Conservation (phyloP, 768 basidiomycete genomes). For the Mycena vitilis region DNA sequence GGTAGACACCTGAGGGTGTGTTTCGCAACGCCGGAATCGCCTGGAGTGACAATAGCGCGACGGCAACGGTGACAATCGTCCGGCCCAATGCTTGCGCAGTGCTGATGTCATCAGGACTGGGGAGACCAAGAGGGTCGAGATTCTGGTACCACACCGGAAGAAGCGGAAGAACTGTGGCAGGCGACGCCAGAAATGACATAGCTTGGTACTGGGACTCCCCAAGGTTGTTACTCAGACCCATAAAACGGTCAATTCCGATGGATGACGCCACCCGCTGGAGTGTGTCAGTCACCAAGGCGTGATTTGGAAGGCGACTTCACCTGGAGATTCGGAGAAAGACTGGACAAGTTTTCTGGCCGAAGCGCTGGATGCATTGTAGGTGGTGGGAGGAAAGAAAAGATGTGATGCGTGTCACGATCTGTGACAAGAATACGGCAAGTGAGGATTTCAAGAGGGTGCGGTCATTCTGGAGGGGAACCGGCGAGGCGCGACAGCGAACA, state of each 20-base stretch:
- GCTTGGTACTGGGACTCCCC: no score
- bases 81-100: not conserved
- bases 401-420: no score
- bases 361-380: not conserved
- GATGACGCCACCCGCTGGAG: not conserved
- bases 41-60: not conserved
- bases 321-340: not conserved
- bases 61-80: not conserved
- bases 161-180: not conserved
- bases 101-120: not conserved
- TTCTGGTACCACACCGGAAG: not conserved
- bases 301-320: not conserved
- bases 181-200: not conserved
- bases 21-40: not conserved
- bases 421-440: no score
- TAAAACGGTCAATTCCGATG: no score
- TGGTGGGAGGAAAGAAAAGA: no score
- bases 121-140: not conserved
- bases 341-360: not conserved
- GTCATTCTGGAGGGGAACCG: no score
- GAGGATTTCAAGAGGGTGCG: no score
- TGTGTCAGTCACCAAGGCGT: no score
- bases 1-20: not conserved
- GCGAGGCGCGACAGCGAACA: no score
- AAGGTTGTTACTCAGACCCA: no score